These are phyloP conservation scores for Lavandula angustifolia DNA, from an alignment of 257 asterid genomes.

Conservation along the genomic window DNA sequence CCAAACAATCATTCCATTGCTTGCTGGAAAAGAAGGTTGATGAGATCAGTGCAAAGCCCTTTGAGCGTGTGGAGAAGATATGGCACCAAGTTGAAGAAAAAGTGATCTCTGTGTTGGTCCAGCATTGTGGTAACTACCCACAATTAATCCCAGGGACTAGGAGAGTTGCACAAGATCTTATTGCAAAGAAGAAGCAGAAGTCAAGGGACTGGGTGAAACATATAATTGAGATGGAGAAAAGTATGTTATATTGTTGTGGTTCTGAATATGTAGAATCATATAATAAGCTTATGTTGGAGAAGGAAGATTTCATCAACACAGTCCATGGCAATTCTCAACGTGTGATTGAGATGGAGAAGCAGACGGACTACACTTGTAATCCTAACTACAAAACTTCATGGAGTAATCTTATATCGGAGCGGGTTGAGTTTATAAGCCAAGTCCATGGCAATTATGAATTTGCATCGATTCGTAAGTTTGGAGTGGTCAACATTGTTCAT, in stretches of 20 bases:
- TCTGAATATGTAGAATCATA: too few relatives aligned
- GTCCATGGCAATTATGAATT: background rate
- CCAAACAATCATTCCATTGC: too few relatives aligned
- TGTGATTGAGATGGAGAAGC: conserved; percentile 36
- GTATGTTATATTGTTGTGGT: too few relatives aligned
- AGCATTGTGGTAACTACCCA: conserved; percentile 28
- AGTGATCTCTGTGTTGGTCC: conserved; percentile 9
- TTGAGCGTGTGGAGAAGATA: conserved; percentile 19
- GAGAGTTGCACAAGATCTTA: too few relatives aligned
- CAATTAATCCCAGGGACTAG: conserved; percentile 27
- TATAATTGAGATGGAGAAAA: conserved; percentile 41
- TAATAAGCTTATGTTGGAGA: too few relatives aligned
- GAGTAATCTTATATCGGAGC: too few relatives aligned
- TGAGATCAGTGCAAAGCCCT: too few relatives aligned
- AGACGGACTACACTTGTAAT: too few relatives aligned
- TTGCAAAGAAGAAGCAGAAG: conserved; percentile 13
- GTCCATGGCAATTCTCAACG: too few relatives aligned
- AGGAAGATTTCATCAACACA: too few relatives aligned
- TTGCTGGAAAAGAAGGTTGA: conserved; percentile 29
- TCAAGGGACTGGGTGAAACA: conserved; percentile 30
- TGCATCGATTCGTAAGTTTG: conserved; percentile 5
- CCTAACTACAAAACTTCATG: too few relatives aligned
- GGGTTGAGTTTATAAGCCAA: background rate
- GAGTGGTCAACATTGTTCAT: conserved; percentile 8
- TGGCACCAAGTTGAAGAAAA: conserved; percentile 22